Conservation (phyloP, 2,329 filamentous ascomycete genomes). For the Colletotrichum sidae region DNA sequence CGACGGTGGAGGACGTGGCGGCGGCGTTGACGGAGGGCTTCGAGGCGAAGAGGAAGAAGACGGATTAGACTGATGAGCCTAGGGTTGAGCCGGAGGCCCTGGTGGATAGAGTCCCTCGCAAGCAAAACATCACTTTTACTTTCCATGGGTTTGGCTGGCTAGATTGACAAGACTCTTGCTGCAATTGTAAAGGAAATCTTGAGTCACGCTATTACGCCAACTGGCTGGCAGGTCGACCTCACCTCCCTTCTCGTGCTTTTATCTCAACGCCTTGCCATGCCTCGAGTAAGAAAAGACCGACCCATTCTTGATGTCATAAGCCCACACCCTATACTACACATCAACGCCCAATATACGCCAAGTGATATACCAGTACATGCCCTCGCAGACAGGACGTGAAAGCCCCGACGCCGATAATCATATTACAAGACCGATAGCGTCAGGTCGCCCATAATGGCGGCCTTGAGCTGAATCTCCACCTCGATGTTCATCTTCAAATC, state of each 20-base stretch:
- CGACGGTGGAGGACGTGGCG: conserved; percentile 69
- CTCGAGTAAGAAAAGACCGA: not conserved
- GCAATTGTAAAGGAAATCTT: too few relatives aligned
- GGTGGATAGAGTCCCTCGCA: not conserved
- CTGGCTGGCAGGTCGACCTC: not conserved
- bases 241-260: not conserved
- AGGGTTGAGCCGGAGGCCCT: not conserved
- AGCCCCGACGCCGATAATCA: not conserved
- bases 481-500: conserved; percentile 28
- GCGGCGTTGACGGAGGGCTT: conserved; percentile 59
- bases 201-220: too few relatives aligned
- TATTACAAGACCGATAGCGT: conserved; percentile 29
- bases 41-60: conserved; percentile 56
- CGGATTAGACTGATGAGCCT: conserved; percentile 18
- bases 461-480: conserved; percentile 31
- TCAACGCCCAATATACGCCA: conserved; percentile 10
- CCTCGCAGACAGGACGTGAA: not conserved
- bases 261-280: conserved; percentile 15
- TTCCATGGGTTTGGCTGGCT: too few relatives aligned
- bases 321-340: conserved; percentile 2
- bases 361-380: conserved; percentile 7
- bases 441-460: conserved; percentile 31
- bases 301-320: not conserved
- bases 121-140: too few relatives aligned
- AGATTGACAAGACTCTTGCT: too few relatives aligned